Evolutionary conservation across 352 stramenopile genomes (phyloP).

Genomic region (Phytopythium kandeliae): DNA sequence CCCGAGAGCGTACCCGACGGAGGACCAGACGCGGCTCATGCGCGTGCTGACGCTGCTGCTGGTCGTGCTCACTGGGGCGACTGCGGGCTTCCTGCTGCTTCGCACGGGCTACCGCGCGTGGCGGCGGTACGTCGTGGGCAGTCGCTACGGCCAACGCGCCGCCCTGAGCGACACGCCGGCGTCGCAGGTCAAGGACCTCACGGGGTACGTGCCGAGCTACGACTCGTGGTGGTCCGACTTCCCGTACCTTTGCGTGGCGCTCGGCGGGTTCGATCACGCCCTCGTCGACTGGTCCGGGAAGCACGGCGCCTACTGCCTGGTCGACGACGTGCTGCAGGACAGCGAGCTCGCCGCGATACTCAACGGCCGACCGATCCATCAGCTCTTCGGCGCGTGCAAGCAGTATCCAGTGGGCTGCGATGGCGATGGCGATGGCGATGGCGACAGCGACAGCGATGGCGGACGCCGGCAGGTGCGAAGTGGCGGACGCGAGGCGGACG

Average conservation of each 20-base stretch:
- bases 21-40: slow-evolving; percentile 32
- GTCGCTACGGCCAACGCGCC: slow-evolving; percentile 19
- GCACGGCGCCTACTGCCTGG: slow-evolving; percentile 48
- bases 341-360: slow-evolving; percentile 31
- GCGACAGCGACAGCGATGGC: too few relatives aligned
- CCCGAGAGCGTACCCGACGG: slow-evolving; percentile 29
- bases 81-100: slow-evolving; percentile 24
- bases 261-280: slow-evolving; percentile 41
- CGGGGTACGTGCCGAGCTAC: slow-evolving; percentile 54
- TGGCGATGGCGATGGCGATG: too few relatives aligned
- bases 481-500: neutral
- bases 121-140: slow-evolving; percentile 30
- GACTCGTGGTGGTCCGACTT: slow-evolving; percentile 73
- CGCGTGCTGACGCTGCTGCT: slow-evolving; percentile 36
- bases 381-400: slow-evolving; percentile 60
- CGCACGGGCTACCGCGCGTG: slow-evolving; percentile 30
- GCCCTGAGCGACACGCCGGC: slow-evolving; percentile 36
- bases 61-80: slow-evolving; percentile 23
- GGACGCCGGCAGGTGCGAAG: neutral
- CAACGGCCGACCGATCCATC: slow-evolving; percentile 30
- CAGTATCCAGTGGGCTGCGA: slow-evolving; percentile 34
- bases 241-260: slow-evolving; percentile 51
- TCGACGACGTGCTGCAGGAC: slow-evolving; percentile 57
- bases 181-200: slow-evolving; percentile 39
- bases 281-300: slow-evolving; percentile 58